Percentiles rank a stretch among this genome's conserved stretches.
phyloP scores from a whole-genome alignment of 129 eudicot species.

The Calendula officinalis region DNA sequence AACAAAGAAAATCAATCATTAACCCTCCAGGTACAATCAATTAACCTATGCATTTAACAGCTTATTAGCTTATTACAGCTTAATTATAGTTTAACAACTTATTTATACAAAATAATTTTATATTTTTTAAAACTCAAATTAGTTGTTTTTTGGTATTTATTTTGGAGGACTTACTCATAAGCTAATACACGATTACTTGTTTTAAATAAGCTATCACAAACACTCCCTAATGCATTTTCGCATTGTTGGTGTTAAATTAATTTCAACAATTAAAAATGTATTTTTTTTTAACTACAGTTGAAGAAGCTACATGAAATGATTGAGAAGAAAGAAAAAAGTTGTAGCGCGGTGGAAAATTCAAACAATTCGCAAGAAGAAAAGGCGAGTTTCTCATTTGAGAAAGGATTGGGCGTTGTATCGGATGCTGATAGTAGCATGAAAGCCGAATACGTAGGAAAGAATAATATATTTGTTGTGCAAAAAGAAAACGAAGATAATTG shows the following conservation, averaged over 20 bases:
- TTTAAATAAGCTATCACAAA: no score
- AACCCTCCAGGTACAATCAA: slow-evolving; percentile 39
- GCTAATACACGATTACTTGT: no score
- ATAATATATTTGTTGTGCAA: slow-evolving; percentile 32
- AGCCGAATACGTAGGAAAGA: slow-evolving; percentile 30
- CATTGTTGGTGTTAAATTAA: neutral
- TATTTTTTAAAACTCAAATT: no score
- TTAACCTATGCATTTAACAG: neutral
- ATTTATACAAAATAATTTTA: no score
- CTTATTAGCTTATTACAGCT: no score
- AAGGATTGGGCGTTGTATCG: slow-evolving; percentile 33
- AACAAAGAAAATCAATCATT: slow-evolving; percentile 54
- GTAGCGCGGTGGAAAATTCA: slow-evolving; percentile 17
- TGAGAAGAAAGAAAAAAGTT: slow-evolving; percentile 17
- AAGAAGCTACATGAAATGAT: slow-evolving; percentile 40
- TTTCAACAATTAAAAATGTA: neutral
- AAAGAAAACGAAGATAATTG: slow-evolving; percentile 36
- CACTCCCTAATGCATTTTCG: neutral
- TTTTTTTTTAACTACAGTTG: slow-evolving; percentile 30
- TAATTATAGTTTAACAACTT: no score
- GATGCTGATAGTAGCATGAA: slow-evolving; percentile 49
- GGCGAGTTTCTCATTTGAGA: slow-evolving; percentile 26
- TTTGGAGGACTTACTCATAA: no score
- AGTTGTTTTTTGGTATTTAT: no score
- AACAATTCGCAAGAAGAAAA: slow-evolving; percentile 29